A percentile compares a stretch with the other conserved stretches of the same genome.
These are phyloP conservation scores for Eustoma russellianum DNA, from an alignment of 257 asterid species.

Conservation along the genomic window DNA sequence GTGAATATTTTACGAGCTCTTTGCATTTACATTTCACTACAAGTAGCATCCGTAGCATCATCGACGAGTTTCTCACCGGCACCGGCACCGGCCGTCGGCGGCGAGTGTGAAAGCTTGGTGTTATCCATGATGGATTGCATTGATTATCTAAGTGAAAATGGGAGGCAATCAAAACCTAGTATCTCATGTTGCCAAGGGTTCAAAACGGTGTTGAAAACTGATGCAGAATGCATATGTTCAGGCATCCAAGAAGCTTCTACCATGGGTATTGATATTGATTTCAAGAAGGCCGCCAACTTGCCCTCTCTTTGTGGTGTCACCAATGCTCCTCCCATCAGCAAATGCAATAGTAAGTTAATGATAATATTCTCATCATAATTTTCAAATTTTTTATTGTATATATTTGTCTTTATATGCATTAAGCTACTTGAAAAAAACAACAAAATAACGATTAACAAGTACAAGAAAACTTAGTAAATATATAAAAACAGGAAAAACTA, in stretches of 20 bases:
- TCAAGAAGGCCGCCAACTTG: conserved; percentile 6
- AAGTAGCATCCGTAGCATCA: too few relatives aligned
- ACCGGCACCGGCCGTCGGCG: neutral
- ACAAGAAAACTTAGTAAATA: too few relatives aligned
- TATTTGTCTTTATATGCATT: too few relatives aligned
- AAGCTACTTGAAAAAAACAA: too few relatives aligned
- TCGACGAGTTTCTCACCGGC: neutral
- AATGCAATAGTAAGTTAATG: conserved; percentile 10
- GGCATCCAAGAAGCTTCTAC: neutral
- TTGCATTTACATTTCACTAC: conserved; percentile 1
- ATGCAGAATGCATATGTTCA: conserved; percentile 12
- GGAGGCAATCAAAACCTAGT: neutral
- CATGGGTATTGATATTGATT: conserved; percentile 8
- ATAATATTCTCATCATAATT: too few relatives aligned
- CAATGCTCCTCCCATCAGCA: conserved; percentile 11
- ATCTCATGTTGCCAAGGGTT: conserved; percentile 14
- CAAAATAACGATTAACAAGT: too few relatives aligned
- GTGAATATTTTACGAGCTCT: neutral
- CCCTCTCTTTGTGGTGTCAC: conserved; percentile 13
- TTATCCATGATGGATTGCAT: conserved; percentile 10
- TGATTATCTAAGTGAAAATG: neutral
- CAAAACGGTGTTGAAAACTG: neutral
- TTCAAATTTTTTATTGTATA: too few relatives aligned
- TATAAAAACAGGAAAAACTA: too few relatives aligned
- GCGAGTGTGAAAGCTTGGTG: conserved; percentile 2